Evolutionary conservation across 306 rosid genomes (phyloP), one percentile per base, ranked within the genome.

Genomic region (Cercis canadensis): DNA sequence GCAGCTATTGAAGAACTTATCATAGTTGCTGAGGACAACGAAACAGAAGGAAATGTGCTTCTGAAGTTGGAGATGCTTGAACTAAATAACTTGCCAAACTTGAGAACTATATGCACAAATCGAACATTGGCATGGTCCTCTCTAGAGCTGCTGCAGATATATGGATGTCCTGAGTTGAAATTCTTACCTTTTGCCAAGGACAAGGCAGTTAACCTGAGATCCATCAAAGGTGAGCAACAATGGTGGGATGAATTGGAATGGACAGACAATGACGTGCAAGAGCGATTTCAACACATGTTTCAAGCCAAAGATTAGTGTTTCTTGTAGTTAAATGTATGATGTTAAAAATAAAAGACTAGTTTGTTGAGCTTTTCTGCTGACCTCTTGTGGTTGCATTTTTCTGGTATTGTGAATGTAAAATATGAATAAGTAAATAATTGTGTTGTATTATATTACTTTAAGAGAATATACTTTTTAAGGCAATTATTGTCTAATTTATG

Each of bases 211-310:
- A 46, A 34, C 5, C 18, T 59, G 5, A 70, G 21, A 70, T 21
- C 21, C 29, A 69, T 69, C n/a, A 32, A n/a, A 56, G 64, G 74
- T 11, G 19, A 56, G 0, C 55, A 55, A 57, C 4, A 3, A 1
- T 55, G 74, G 74, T 69, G 74, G 74, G 43, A 31, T 55, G 15
- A n/a, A 32, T 41, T 69, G 43, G 11, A 8, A 5, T 5, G 39
- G 43, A 14, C 29, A 55, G 15, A 41, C 11, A 45, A 69, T 12
- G 59, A 53, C 0, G 24, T 32, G 24, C 10, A 31, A 37, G 31
- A 7, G 24, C 8, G 32, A 12, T 18, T 54, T 9, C 70, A 65
- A 32, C 19, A 44, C 18, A 13, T 17, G 17, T 60, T 60, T 17
- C 5, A 9, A 37, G 16, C 65, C 65, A 14, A 11, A 0, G 8